Conservation (phyloP, 2,329 filamentous ascomycete genomes). For the Aspergillus persii region DNA sequence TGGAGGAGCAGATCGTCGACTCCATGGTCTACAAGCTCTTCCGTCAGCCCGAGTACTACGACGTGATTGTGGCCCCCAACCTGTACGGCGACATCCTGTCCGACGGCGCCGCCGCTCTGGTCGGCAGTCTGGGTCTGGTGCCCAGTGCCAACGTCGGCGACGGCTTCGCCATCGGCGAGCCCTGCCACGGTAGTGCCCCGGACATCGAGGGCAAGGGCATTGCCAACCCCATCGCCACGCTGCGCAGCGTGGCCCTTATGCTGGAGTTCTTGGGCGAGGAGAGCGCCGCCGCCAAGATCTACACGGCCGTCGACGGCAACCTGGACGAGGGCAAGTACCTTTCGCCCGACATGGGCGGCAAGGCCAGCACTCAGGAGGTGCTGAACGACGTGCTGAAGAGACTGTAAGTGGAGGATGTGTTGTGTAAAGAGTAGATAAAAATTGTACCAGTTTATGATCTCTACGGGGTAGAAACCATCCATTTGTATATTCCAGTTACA, state of each 20-base stretch:
- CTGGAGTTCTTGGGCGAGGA: conserved; percentile 91
- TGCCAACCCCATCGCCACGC: conserved; percentile 93
- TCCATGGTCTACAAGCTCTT: conserved; percentile 99
- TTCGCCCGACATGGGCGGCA: conserved; percentile 87
- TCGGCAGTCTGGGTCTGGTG: conserved; percentile 87
- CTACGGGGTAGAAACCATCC: too few species aligned
- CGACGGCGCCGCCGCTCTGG: conserved; percentile 89
- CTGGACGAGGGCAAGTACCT: conserved; percentile 78
- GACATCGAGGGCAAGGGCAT: conserved; percentile 92
- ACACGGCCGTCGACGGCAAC: conserved; percentile 86
- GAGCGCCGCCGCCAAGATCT: conserved; percentile 82
- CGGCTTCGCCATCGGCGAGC: conserved; percentile 93
- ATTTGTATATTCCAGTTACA: too few species aligned
- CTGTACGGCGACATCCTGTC: conserved; percentile 96
- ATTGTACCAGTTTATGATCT: background rate
- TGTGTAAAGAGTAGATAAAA: conserved; percentile 4
- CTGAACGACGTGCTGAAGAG: conserved; percentile 81
- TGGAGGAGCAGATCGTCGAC: conserved; percentile 98
- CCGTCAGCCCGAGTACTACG: conserved; percentile 90
- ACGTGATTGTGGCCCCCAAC: conserved; percentile 96
- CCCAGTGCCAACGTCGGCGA: conserved; percentile 94
- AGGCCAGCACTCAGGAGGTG: conserved; percentile 80
- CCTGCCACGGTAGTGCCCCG: conserved; percentile 92
- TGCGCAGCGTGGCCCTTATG: conserved; percentile 90
- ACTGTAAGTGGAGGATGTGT: conserved; percentile 54